Evolutionary conservation across 345 rosid species (phyloP).

Genomic region (Noccaea bulbosa): DNA sequence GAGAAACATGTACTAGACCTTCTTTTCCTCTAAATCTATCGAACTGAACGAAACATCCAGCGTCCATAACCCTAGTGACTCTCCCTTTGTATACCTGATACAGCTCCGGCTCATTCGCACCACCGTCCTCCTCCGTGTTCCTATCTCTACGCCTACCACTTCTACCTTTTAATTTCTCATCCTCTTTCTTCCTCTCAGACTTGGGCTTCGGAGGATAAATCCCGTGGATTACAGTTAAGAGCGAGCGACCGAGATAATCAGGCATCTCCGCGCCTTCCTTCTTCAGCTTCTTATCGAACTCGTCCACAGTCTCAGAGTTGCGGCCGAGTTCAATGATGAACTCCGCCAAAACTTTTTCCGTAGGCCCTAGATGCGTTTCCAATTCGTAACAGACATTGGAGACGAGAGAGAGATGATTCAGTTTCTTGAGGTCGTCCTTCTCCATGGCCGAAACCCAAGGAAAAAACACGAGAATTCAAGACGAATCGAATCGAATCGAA

Average conservation of each 20-base stretch:
- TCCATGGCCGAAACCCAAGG: no score
- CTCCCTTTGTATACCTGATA: constrained; percentile 79
- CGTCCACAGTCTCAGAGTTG: constrained; percentile 61
- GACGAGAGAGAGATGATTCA: no score
- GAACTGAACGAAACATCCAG: constrained; percentile 83
- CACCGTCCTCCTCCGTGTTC: constrained; percentile 30
- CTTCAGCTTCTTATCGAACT: constrained; percentile 73
- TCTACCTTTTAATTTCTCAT: constrained; percentile 51
- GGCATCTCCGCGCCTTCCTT: constrained; percentile 85
- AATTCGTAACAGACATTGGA: constrained; percentile 86
- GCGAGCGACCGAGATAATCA: constrained; percentile 81
- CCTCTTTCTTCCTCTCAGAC: constrained; percentile 47
- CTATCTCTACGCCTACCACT: constrained; percentile 39
- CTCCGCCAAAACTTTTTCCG: constrained; percentile 77
- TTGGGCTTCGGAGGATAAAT: constrained; percentile 69
- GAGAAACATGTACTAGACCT: constrained; percentile 88
- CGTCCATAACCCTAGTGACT: constrained; percentile 83
- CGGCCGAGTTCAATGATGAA: constrained; percentile 70
- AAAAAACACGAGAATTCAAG: no score
- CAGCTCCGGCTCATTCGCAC: constrained; percentile 63
- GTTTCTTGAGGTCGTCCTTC: no score
- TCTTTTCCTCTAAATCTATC: constrained; percentile 79
- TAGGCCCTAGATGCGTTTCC: constrained; percentile 77
- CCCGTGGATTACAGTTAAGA: constrained; percentile 78
- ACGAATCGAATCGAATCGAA: no score